phyloP scores from a whole-genome alignment of 176 grass and related monocot genomes.

The Aegilops bicornis region DNA sequence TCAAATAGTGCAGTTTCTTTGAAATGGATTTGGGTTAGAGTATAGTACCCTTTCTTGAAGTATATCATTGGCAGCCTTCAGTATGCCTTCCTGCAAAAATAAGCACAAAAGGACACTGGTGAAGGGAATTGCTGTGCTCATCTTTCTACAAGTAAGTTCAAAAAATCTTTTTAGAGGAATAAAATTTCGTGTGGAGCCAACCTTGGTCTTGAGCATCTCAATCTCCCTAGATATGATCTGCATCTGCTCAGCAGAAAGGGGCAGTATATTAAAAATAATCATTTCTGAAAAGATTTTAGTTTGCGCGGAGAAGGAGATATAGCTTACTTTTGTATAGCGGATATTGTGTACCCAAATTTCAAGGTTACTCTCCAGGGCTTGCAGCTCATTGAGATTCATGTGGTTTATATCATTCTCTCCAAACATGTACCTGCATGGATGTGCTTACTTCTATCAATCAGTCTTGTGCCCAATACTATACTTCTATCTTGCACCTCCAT shows the following conservation, averaged over 20 bases:
- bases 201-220: constrained; percentile 75
- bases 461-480: background rate
- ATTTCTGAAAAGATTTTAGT: background rate
- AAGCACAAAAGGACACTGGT: background rate
- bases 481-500: constrained; percentile 10
- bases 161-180: background rate
- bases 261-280: background rate
- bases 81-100: constrained; percentile 57
- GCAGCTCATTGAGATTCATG: constrained; percentile 74
- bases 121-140: background rate
- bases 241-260: constrained; percentile 58
- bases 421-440: constrained; percentile 61
- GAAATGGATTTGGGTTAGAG: background rate
- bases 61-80: constrained; percentile 59
- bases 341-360: constrained; percentile 66
- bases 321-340: constrained; percentile 53
- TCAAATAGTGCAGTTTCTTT: background rate
- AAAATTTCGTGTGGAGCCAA: constrained; percentile 24
- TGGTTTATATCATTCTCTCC: constrained; percentile 40
- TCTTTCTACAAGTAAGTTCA: background rate
- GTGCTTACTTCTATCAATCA: background rate
- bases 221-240: constrained; percentile 75
- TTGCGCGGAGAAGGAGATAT: background rate
- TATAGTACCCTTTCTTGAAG: constrained; percentile 69
- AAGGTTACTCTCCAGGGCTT: constrained; percentile 72